Evolutionary conservation across 148 eudicot genomes (phyloP), one percentile per base, ranked within the genome.

Genomic region (Dianthus caryophyllus): DNA sequence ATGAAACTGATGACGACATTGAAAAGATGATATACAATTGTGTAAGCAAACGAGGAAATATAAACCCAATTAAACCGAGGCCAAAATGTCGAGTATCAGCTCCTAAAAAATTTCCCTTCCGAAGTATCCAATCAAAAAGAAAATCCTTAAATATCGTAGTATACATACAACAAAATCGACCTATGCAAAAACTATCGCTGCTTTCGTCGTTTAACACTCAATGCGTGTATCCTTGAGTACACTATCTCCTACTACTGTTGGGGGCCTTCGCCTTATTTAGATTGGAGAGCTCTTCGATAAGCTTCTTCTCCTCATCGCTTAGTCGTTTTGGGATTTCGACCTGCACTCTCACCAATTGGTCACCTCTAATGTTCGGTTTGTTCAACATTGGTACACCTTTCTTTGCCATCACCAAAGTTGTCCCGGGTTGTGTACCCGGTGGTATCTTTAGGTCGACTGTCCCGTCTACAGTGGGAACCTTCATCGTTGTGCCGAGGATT

Each of bases 391-490:
- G 99, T 25, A 94, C 97, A 26, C 99, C 99, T 65, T 88, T 94
- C 81, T 90, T 90, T 2, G 87, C 90, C 99, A 94, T 86, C 36
- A 94, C 97, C 30, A 94, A 69, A 0, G 97, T 90, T 3, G 97
- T 88, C 58, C 89, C 93, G 0, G 99, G 99, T 63, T 94, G 99
- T 9, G 97, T 90, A 2, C 99, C 99, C 0, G 99, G 22, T 1
- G 99, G 97, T 38, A 94, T 88, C 72, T 84, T 90, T 71, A 90
- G 77, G 69, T 94, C 99, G 9, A 94, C 97, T 62, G 66, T 78
- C 29, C 99, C 99, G 44, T 94, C 99, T 0, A 94, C 96, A 0
- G 97, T 94, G 0, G 99, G 99, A 14, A 94, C 93, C 73, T 88
- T 90, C 69, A 70, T 58, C 0, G 86, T 86, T 2, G 97, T 88